Evolutionary conservation across 2,329 filamentous ascomycete genomes (phyloP).

Genomic region (Colletotrichum sp.): DNA sequence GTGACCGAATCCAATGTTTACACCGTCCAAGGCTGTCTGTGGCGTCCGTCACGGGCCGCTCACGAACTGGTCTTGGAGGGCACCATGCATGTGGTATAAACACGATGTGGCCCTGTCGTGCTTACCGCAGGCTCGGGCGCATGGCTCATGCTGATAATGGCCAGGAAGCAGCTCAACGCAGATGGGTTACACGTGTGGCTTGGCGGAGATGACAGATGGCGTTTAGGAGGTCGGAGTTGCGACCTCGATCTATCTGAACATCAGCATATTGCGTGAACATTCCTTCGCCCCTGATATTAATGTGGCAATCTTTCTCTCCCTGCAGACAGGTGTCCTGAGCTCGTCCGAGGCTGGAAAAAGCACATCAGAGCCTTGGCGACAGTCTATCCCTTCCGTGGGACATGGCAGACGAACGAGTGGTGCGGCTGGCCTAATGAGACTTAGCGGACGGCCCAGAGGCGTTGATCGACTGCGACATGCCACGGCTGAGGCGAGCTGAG

Average conservation of each 20-base stretch:
- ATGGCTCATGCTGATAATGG: background rate
- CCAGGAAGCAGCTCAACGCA: background rate
- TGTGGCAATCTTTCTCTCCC: background rate
- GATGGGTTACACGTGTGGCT: background rate
- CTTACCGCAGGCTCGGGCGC: background rate
- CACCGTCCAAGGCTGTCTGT: background rate
- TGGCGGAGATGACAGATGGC: background rate
- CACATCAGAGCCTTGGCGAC: background rate
- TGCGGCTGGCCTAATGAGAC: background rate
- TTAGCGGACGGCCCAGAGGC: background rate
- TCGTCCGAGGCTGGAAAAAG: background rate
- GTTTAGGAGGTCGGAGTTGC: background rate
- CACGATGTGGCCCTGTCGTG: background rate
- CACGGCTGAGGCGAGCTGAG: conserved; percentile 3
- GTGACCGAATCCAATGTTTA: background rate
- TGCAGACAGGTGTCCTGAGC: background rate
- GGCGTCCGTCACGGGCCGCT: conserved; percentile 10
- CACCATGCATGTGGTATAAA: background rate
- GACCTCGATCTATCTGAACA: background rate
- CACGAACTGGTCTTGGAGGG: background rate
- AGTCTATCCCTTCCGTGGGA: background rate
- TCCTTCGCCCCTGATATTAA: background rate
- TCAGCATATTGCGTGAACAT: background rate
- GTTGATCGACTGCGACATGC: background rate
- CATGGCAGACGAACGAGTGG: background rate